Base-by-base conservation (phyloP, 2,329 filamentous ascomycete genomes). In the Xylaria sp. region DNA sequence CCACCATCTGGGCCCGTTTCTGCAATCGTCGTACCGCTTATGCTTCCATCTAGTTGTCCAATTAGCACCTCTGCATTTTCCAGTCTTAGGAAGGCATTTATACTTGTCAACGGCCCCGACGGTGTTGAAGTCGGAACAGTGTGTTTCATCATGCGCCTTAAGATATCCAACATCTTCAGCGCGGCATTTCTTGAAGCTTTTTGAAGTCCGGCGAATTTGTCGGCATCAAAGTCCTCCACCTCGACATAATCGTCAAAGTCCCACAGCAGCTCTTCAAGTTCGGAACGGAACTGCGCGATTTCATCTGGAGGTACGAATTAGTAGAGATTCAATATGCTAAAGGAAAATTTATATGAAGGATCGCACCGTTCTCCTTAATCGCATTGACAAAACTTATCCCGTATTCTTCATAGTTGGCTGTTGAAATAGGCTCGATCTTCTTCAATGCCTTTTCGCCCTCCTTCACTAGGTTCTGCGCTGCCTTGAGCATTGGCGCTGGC, bases 121-220 rank as follows among this genome's bases (percentile, higher is more conserved):
- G 65, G 18, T 55, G 65, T 56, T 6, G 76, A 70, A 25, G 66
- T 70, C 2, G 76, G 72, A 34, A 72, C 70, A 62, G 84, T 82
- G 13, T 89, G 81, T 74, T 84, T 88, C 83, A 89, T 88, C 83
- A 89, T 85, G 58, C 85, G 82, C 77, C 84, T 84, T 18, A 89
- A 77, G 39, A 86, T 83, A 60, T 88, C 84, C 57, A 82, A 78
- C 13, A 88, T 83, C 60, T 80, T 81, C 0, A 85, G 82, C 1
- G 86, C 86, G 0, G 83, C 82, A 60, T 83, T 83, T 63, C 85
- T 82, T 18, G 84, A 85, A 5, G 83, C 74, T 46, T 81, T 81
- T 73, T 85, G 84, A 3, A 88, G 78, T 71, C 85, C 82, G 20
- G 80, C 76, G 63, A 84, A 89, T 69, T 84, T 86, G 20, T 80